Conservation (phyloP, 108 stramenopile species). For the Cyclotella choctawhatcheeana region DNA sequence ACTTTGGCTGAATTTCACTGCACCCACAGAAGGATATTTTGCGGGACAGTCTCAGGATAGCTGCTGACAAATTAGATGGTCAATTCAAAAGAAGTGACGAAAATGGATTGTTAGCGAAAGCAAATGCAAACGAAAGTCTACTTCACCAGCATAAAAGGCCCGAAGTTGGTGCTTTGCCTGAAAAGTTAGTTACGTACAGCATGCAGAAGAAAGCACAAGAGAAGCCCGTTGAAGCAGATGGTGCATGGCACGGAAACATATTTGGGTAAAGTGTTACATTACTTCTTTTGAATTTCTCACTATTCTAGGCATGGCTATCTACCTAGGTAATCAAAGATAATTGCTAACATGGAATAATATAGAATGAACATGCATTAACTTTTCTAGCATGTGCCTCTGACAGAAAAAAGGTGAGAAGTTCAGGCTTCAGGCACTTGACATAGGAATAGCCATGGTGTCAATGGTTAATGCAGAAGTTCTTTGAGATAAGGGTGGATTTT, state of each 20-base stretch:
- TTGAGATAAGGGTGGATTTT: neutral
- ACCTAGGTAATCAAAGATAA: too few relatives aligned
- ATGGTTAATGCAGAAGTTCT: too few relatives aligned
- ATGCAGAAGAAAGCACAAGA: constrained; percentile 58
- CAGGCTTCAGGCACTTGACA: too few relatives aligned
- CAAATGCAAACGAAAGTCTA: constrained; percentile 70
- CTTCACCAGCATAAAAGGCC: constrained; percentile 53
- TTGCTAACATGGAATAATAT: too few relatives aligned
- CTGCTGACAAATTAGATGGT: constrained; percentile 72
- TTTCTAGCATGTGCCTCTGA: too few relatives aligned
- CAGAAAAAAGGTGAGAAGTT: too few relatives aligned
- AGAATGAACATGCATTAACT: too few relatives aligned
- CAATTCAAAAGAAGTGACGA: constrained; percentile 38
- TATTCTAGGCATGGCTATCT: too few relatives aligned
- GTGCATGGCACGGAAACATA: constrained; percentile 46
- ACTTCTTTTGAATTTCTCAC: too few relatives aligned
- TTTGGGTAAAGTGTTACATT: too few relatives aligned
- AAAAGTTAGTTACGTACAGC: constrained; percentile 76
- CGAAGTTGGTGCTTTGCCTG: constrained; percentile 65
- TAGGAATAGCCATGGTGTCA: too few relatives aligned
- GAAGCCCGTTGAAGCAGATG: constrained; percentile 29
- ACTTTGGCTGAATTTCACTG: neutral
- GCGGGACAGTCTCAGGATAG: constrained; percentile 74
- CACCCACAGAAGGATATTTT: constrained; percentile 65
- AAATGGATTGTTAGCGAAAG: constrained; percentile 64